Conservation (phyloP, 371 early-diverging fungal species). For the Zychaea mexicana region DNA sequence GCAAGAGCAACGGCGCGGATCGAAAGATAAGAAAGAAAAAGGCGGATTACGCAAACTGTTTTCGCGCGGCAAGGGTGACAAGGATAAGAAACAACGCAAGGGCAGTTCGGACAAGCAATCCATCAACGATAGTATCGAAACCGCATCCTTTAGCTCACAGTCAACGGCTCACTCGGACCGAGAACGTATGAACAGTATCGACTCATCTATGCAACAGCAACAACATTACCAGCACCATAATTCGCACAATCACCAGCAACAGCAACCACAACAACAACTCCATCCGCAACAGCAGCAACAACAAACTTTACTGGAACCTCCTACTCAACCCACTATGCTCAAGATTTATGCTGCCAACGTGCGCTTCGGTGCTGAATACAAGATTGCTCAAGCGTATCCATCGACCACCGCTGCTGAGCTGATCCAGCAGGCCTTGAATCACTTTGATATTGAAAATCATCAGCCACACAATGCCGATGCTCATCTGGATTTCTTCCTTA, state of each 20-base stretch:
- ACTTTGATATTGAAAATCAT: constrained; percentile 31
- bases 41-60: constrained; percentile 46
- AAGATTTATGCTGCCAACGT: constrained; percentile 57
- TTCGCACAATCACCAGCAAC: neutral
- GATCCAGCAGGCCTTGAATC: constrained; percentile 48
- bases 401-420: constrained; percentile 54
- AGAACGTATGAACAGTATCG: constrained; percentile 32
- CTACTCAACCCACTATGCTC: constrained; percentile 20
- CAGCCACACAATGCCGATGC: constrained; percentile 24
- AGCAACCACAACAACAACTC: constrained; percentile 18
- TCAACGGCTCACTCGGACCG: constrained; percentile 34
- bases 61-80: constrained; percentile 32
- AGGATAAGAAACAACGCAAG: constrained; percentile 31
- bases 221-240: constrained; percentile 13
- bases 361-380: constrained; percentile 46
- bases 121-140: constrained; percentile 27
- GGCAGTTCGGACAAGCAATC: constrained; percentile 14
- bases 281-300: constrained; percentile 7
- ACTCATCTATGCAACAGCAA: constrained; percentile 14
- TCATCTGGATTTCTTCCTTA: constrained; percentile 40
- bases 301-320: neutral
- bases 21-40: constrained; percentile 36
- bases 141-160: constrained; percentile 41
- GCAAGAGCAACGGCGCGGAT: constrained; percentile 3
- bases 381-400: constrained; percentile 43